Base-by-base conservation (phyloP, 2,329 filamentous ascomycete genomes). In the Scedosporium apiospermum region DNA sequence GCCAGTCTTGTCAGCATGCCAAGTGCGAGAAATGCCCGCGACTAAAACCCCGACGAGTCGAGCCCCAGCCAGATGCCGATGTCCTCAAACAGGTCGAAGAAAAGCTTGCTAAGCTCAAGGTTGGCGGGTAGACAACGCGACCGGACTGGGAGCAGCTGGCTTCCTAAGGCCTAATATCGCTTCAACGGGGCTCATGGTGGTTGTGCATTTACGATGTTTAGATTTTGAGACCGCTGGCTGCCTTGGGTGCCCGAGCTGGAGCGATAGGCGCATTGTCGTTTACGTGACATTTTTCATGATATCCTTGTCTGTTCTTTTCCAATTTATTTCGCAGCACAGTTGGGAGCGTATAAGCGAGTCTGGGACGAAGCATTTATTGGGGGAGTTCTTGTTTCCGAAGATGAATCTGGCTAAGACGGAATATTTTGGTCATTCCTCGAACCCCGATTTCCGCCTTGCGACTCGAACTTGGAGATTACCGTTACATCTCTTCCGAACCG, bases 1-100 rank as follows among this genome's bases (percentile, higher is more conserved):
- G 88, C 75, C 73, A 74, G 57, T 81, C 80, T 16, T 91, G 88
- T 69, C 77, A 79, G 1, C 82, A 88, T 68, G 74, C 79, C 64
- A 85, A 86, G 66, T 87, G 87, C 68, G 74, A 78, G 2, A 75
- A 79, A 61, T 90, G 87, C 68, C 78, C 79, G 16, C 79, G 88
- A 59, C 77, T 80, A 64, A 81, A 80, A 63, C 82, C 84, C 14
- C 82, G 80, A 67, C 86, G 83, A 69, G 78, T 85, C 30, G 84
- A 88, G 62, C 83, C 82, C 0, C 79, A 82, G 67, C 83, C 82
- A 2, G 85, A 89, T 69, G 84, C 84, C 0, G 82, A 84, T 10
- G 73, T 89, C 5, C 68, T 88, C 62, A 79, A 78, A 68, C 78
- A 76, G 58, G 75, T 89, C 21, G 81, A 87, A 67, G 79, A 76